Evolutionary conservation across 768 basidiomycete genomes (phyloP), one percentile per base, ranked within the genome.

Genomic region (Suillus subalutaceus): DNA sequence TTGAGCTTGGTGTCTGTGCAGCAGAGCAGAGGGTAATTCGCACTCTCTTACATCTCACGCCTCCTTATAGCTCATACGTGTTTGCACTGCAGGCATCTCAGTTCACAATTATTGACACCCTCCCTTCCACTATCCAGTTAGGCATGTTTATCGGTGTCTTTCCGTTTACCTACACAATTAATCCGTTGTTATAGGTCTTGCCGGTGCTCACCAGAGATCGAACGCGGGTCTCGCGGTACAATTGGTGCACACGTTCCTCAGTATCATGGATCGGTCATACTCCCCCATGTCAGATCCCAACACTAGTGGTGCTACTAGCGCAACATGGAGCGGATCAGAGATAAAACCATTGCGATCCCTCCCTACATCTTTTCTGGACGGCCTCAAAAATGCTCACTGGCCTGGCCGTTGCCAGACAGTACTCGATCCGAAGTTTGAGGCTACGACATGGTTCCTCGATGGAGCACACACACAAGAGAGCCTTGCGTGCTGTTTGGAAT

Each of bases 391-490:
- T 23, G 84, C 95, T 4, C 86, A 81, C 66, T 99, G 97, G 97
- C 96, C 97, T 12, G 97, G 97, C 15, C 87, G 97, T 55, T 99
- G 97, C 75, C 97, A 99, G 78, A 86, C 85, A 10, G 86, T 97
- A 15, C 58, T 65, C 12, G 95, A 96, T 72, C 88, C 89, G 1
- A 73, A 69, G 18, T 74, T 85, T 46, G 60, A 77, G 2, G 72
- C 77, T 18, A 82, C 85, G 8, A 91, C 86, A 3, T 99, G 97
- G 97, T 94, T 89, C 76, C 80, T 99, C 15, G 97, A 99, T 74
- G 97, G 97, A 1, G 96, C 97, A 13, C 97, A 99, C 76, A 99
- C 97, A 0, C 78, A 85, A 15, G 97, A 99, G 74, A 97, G 95
- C 72, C 81, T 99, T 37, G 83, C 86, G 53, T 94, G 88, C 67